Evolutionary conservation across 306 rosid genomes (phyloP).

Genomic region (Malus sieversii): DNA sequence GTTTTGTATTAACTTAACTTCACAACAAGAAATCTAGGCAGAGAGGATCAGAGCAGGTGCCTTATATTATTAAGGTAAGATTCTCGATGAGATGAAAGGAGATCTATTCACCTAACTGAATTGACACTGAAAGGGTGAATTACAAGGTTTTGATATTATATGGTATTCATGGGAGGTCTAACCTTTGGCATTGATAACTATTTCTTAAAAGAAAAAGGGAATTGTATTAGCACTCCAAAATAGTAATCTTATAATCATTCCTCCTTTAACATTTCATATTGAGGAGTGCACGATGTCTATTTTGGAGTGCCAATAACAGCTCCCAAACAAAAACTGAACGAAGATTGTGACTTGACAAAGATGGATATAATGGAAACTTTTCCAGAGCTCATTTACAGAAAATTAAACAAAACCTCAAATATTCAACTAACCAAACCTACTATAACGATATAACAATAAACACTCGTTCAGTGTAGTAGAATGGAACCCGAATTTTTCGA

Average conservation of each 20-base stretch:
- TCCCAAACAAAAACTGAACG: not conserved
- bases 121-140: not conserved
- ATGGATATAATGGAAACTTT: not conserved
- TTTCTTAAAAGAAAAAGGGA: not conserved
- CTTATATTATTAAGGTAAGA: not conserved
- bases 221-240: not conserved
- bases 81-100: not conserved
- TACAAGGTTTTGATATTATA: no score
- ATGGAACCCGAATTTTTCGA: not conserved
- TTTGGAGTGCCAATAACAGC: not conserved
- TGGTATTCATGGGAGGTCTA: no score
- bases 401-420: not conserved
- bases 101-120: not conserved
- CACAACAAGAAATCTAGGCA: not conserved
- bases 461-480: not conserved
- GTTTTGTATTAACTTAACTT: not conserved
- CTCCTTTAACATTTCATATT: not conserved
- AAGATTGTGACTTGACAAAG: not conserved
- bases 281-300: not conserved
- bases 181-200: not conserved
- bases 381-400: not conserved
- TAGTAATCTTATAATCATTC: not conserved
- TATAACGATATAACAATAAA: no score
- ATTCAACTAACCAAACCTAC: not conserved
- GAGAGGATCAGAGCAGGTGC: not conserved